Evolutionary conservation across 108 stramenopile genomes (phyloP).

Genomic region (Pseudonitzschia delicatissima): DNA sequence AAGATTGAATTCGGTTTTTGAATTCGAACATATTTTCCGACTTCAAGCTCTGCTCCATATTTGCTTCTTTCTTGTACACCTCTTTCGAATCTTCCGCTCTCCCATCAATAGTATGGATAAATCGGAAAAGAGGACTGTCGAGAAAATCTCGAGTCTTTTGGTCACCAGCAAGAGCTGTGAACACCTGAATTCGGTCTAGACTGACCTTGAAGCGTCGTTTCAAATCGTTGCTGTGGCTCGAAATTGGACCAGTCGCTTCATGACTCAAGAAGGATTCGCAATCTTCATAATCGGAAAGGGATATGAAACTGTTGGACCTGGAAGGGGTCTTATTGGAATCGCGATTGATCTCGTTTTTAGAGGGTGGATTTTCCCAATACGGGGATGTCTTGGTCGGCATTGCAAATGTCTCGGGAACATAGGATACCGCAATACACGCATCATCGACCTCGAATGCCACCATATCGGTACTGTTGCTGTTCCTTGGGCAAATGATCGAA

Average conservation of each 20-base stretch:
- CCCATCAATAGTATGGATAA: conserved; percentile 30
- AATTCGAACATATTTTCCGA: conserved; percentile 16
- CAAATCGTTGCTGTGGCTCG: conserved; percentile 16
- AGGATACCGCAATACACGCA: conserved; percentile 30
- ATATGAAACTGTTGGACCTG: not conserved
- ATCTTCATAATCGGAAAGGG: conserved; percentile 4
- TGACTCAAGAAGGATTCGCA: not conserved
- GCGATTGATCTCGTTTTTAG: not conserved
- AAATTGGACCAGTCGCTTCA: conserved; percentile 6
- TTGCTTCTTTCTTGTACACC: conserved; percentile 31
- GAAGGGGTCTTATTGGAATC: not conserved
- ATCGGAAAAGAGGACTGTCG: conserved; percentile 33
- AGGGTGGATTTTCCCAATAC: conserved; percentile 11
- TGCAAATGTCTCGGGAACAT: conserved; percentile 28
- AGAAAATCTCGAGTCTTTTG: conserved; percentile 6
- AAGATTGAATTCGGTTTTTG: conserved; percentile 33
- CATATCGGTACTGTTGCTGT: conserved; percentile 57
- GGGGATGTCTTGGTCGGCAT: conserved; percentile 29
- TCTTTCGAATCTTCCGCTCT: conserved; percentile 37
- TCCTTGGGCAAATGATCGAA: conserved; percentile 59
- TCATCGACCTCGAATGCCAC: conserved; percentile 54
- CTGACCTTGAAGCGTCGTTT: conserved; percentile 36
- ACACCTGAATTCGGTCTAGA: conserved; percentile 30
- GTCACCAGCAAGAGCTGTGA: conserved; percentile 26
- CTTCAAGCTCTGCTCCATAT: not conserved